Evolutionary conservation across 805 yeast species (phyloP), one percentile per base, ranked within the genome.

Genomic region (Kazachstania viticola): DNA sequence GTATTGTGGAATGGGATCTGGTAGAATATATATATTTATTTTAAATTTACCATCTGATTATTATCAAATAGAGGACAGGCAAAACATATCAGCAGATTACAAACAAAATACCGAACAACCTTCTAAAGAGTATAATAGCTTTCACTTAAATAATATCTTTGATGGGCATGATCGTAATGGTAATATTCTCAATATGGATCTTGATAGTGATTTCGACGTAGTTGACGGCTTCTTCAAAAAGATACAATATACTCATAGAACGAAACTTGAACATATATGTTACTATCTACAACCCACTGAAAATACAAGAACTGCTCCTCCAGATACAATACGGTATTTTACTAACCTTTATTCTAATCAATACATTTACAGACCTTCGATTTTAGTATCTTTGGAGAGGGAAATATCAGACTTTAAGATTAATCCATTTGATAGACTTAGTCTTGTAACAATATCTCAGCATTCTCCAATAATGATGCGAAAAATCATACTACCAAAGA

Each of bases 381-480:
- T 49, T 16, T 39, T 35, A 28, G 25, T 42, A 15, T 28, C 32
- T 14, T 33, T 48, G 23, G 45, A 44, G 21, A 38, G 41, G 29
- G 35, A 34, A n/a, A 39, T 49, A 9, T 35, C 42, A 15, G 31
- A 30, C 23, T 49, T 50, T 26, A 46, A 45, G 6, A 42, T 50
- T 11, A 51, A 51, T 27, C 56, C 56, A 3, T 30, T 45, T 25
- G 51, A 53, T 35, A 40, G 39, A 22, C 37, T 46, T 17, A 50
- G 56, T 33, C 46, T 82, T 55, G 80, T 88, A 39, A 82, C 82
- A 22, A 75, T 63, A 38, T 80, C 68, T 56, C 85, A 95, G 45
- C 80, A 94, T 2, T 91, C 84, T 2, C 95, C 95, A 39, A 81
- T 76, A 7, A 81, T 82, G 35, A 85, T 80, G 38, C 95, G 70